A percentile compares a stretch with the other conserved stretches of the same genome.
phyloP scores from a whole-genome alignment of 2,329 filamentous ascomycete genomes.

The Annulohypoxylon truncatum region DNA sequence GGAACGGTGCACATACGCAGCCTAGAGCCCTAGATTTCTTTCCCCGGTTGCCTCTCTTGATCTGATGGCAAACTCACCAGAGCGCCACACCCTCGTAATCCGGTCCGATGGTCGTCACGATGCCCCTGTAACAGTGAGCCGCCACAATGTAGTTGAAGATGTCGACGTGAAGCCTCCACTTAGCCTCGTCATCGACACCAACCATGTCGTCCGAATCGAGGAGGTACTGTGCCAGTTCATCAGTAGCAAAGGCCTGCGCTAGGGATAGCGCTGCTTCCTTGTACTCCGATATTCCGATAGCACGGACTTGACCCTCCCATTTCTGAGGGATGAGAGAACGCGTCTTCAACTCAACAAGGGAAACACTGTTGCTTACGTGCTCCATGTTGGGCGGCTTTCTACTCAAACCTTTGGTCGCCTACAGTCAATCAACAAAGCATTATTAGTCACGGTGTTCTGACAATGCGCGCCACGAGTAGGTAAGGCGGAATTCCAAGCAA shows the following conservation, averaged over 20 bases:
- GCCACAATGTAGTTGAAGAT: slow-evolving; percentile 83
- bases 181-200: slow-evolving; percentile 71
- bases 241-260: slow-evolving; percentile 80
- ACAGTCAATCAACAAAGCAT: slow-evolving; percentile 1
- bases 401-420: slow-evolving; percentile 35
- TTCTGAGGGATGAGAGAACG: slow-evolving; percentile 64
- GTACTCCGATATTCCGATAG: slow-evolving; percentile 74
- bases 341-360: slow-evolving; percentile 48
- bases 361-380: slow-evolving; percentile 50
- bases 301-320: slow-evolving; percentile 69
- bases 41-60: slow-evolving; percentile 29
- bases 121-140: slow-evolving; percentile 77
- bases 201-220: slow-evolving; percentile 76
- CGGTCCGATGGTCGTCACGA: slow-evolving; percentile 79
- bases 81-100: slow-evolving; percentile 83
- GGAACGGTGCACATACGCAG: slow-evolving; percentile 16
- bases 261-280: slow-evolving; percentile 77
- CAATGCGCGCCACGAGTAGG: not conserved
- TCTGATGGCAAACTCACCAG: slow-evolving; percentile 67
- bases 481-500: not conserved
- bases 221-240: slow-evolving; percentile 80
- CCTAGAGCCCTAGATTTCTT: slow-evolving; percentile 29
- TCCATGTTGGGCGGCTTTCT: slow-evolving; percentile 56
- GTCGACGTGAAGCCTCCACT: slow-evolving; percentile 80
- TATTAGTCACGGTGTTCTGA: slow-evolving; percentile 21